Evolutionary conservation across 2,329 filamentous ascomycete genomes (phyloP).

Genomic region (Scedosporium minutisporum): DNA sequence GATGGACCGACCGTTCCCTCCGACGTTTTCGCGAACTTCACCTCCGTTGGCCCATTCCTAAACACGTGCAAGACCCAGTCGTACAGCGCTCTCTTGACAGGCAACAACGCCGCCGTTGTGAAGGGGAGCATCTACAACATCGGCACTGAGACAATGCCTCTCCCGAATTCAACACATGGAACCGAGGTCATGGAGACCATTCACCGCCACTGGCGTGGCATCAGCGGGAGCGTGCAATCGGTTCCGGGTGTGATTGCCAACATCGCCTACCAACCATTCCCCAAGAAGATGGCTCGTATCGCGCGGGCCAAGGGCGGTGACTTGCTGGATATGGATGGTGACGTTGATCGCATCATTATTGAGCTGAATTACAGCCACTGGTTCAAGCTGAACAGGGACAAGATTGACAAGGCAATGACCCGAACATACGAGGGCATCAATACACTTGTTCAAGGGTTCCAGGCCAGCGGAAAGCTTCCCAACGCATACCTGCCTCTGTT

Average conservation of each 20-base stretch:
- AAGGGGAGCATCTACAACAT: conserved; percentile 27
- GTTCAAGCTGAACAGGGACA: conserved; percentile 16
- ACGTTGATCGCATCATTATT: conserved; percentile 29
- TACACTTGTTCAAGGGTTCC: conserved; percentile 18
- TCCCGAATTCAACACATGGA: conserved; percentile 18
- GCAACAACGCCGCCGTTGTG: conserved; percentile 17
- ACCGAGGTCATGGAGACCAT: conserved; percentile 20
- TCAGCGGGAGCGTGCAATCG: conserved; percentile 12
- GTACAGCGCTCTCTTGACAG: conserved; percentile 9
- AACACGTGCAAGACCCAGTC: conserved; percentile 17
- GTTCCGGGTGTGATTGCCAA: conserved; percentile 4
- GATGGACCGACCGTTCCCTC: conserved; percentile 44
- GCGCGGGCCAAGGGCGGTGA: conserved; percentile 25
- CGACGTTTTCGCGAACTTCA: conserved; percentile 26
- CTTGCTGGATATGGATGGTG: conserved; percentile 27
- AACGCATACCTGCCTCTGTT: conserved; percentile 30
- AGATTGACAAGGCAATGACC: conserved; percentile 25
- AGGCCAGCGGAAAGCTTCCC: conserved; percentile 22
- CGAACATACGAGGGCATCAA: conserved; percentile 24
- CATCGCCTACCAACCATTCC: conserved; percentile 29
- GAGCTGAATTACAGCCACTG: conserved; percentile 33
- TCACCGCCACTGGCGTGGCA: conserved; percentile 22
- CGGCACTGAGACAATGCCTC: conserved; percentile 24
- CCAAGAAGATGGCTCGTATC: conserved; percentile 21
- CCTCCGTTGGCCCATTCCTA: conserved; percentile 18